Base-by-base conservation (phyloP, 2,329 filamentous ascomycete genomes). In the Calcarisporium arbuscula region DNA sequence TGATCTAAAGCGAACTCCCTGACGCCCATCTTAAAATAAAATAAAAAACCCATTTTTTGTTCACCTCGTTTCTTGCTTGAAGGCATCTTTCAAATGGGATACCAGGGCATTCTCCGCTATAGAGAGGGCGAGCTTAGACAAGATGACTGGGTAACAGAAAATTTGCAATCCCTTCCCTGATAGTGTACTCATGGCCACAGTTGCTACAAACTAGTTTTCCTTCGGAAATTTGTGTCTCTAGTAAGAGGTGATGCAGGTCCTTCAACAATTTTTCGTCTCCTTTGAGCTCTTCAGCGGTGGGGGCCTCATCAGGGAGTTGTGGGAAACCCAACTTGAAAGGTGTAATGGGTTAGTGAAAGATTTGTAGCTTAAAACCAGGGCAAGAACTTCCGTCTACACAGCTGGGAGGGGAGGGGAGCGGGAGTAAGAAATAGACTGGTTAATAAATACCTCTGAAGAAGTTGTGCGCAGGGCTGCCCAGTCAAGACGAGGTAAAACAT, bases 121-220 rank as follows among this genome's bases (percentile, higher is more conserved):
- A 16, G 6, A 12, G 15, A 28, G 22, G 10, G 10, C 2, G 28
- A 8, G 10, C 18, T 62, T 56, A 78, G 30, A 89, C 92, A 60
- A 98, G 64, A 67, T 98, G 92, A 51, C 84, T 92, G 10, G 92
- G 92, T 48, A 98, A 64, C 55, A 98, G 64, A 53, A 98, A 98
- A 61, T 96, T 96, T 40, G 88, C 87, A 58, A 96, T 95, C 5
- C 92, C 92, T 63, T 98, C 90, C 57, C 92, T 89, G 43, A 98
- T 82, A 39, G 80, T 80, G 61, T 96, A 98, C 67, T 94, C 86
- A 57, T 96, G 90, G 30, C 85, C 86, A 56, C 92, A 98, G 60
- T 84, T 85, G 30, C 77, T 88, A 58, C 92, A 98, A 5, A 89
- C 84, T 45, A 98, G 70, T 62, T 85, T 90, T 4, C 92, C 92